Evolutionary conservation across 1,284 basidiomycete species (phyloP), one percentile per base, ranked within the genome.

Genomic region (Athelia sp.): DNA sequence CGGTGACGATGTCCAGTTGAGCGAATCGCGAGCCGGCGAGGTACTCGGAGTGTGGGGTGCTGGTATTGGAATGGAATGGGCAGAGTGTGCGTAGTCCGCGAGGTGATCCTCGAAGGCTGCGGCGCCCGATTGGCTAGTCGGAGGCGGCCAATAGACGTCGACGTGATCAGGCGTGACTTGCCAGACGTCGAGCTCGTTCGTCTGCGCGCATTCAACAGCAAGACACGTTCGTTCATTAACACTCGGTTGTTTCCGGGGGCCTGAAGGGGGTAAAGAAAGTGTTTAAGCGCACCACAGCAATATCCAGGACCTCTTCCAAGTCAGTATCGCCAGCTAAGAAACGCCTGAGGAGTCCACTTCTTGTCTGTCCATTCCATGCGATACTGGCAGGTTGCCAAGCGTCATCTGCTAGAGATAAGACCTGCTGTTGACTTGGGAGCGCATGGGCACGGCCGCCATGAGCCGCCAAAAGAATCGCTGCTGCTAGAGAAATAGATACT

Each of bases 141-240:
- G 36, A 24, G 52, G 46, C 1, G 65, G 64, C 3, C 58, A 57
- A 52, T 73, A 74, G 43, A 73, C 57, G 50, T 75, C 72, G 45
- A 73, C 62, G 50, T 68, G 56, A 3, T 62, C 57, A 13, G 45
- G 52, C 2, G 63, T 55, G 24, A 68, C 54, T 44, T 72, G 67
- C 73, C 74, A 75, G 24, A 75, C 50, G 55, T 75, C 73, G 17
- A 73, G 59, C 46, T 66, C 53, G 50, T 69, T 55, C 24, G 62
- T 56, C 72, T 74, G 52, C 6, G 44, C 23, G 42, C 50, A 53
- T 11, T 9, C 10, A 10, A 23, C n/a, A 44, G 6, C n/a, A 15
- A 11, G 4, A 29, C 13, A 13, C 26, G 26, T 13, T 29, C 26
- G 26, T 13, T 4, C 26, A 4, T 21, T n/a, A n/a, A n/a, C n/a